phyloP scores from a whole-genome alignment of 345 rosid genomes.

The Sonneratia alba region DNA sequence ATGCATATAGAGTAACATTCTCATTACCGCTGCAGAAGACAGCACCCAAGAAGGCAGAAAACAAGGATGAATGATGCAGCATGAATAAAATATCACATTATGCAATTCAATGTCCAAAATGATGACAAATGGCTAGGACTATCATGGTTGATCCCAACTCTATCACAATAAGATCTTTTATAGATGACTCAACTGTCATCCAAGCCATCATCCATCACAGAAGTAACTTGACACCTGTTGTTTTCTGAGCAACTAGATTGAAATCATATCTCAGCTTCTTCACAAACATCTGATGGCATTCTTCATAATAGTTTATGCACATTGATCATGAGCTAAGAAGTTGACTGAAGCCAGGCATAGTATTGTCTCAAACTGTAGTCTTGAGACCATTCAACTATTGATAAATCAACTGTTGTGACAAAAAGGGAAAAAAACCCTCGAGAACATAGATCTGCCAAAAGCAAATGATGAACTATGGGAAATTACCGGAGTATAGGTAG shows the following conservation, averaged over 20 bases:
- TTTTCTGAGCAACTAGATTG: not conserved
- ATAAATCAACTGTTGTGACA: not conserved
- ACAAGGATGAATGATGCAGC: not conserved
- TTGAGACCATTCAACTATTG: not conserved
- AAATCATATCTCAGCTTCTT: not conserved
- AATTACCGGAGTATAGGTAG: conserved; percentile 70
- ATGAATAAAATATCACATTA: not conserved
- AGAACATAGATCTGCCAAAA: not conserved
- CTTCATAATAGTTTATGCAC: not conserved
- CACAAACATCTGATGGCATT: not conserved
- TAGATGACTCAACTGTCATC: not conserved
- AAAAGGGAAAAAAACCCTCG: not conserved
- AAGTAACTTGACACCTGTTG: not conserved
- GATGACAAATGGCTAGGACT: not conserved
- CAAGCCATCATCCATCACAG: not conserved
- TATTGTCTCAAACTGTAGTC: not conserved
- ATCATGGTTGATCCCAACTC: not conserved
- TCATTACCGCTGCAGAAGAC: conserved; percentile 44
- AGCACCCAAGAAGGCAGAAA: not conserved
- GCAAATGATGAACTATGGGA: not conserved
- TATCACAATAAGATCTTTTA: not conserved
- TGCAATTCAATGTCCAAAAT: not conserved
- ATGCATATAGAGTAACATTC: conserved; percentile 57
- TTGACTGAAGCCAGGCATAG: not conserved
- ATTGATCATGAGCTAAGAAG: not conserved